Base-by-base conservation (phyloP, 2,329 filamentous ascomycete genomes). In the Fusarium denticulatum region DNA sequence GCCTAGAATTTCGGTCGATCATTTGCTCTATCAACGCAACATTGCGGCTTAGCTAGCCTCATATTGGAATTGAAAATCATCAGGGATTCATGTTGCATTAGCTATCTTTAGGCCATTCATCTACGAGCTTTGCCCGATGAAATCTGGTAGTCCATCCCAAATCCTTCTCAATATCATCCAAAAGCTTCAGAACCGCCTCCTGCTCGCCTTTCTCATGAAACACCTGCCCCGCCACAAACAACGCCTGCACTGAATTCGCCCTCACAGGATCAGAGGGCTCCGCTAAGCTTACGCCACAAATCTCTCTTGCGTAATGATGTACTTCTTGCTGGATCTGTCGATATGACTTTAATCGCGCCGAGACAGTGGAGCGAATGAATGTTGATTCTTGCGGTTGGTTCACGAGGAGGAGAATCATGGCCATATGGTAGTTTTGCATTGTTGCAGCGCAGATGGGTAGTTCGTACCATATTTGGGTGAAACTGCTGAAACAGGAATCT, bases 391-490 rank as follows among this genome's bases (percentile, higher is more conserved):
- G 76, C 0, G 76, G 76, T 7, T 64, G 70, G 37, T 92, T 91
- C 71, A 91, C 85, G 18, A 90, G 84, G 0, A 92, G 79, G 9
- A 91, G 85, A 16, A 92, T 89, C 47, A 88, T 86, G 2, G 88
- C 89, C 83, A 92, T 91, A 75, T 92, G 88, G 72, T 91, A 92
- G 67, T 86, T 86, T 75, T 91, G 89, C 86, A 92, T 92, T 3
- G 89, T 89, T 6, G 90, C 89, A 0, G 88, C 89, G 79, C 90
- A 92, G 85, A 92, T 88, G 0, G 90, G 86, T 1, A 89, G 83
- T 59, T 86, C 86, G 78, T 90, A 91, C 89, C 90, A 92, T 18
- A 91, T 85, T 76, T 91, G 88, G 1, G 80, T 85, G 79, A 86
- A 88, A 0, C 32, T 37, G 3, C 30, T 10, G 28, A 71, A 67